Evolutionary conservation across 306 rosid species (phyloP), one percentile per base, ranked within the genome.

Genomic region (Myrica gale): DNA sequence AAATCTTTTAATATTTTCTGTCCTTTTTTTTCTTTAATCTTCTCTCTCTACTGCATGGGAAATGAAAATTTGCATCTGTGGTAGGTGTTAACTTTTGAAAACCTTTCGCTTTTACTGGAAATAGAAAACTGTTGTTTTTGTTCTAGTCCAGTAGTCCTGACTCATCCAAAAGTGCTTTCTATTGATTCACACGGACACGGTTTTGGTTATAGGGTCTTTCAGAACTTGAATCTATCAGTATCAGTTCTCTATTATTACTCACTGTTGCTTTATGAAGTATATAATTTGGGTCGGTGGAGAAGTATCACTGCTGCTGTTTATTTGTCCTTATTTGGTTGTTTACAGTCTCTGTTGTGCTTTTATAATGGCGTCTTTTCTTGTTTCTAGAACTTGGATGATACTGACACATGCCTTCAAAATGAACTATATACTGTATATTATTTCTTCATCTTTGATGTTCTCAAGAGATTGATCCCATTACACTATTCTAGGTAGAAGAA

Each of bases 351-450:
- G 4, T 67, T 55, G 50, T 54, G 41, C 39, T 66, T 32, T 44
- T 32, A 23, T 9, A 43, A 45, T 72, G n/a, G 15, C 39, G 78
- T 44, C 67, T 69, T 58, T 65, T 13, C 67, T 39, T 56, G 23
- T 37, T 41, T 44, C 43, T 13, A 45, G 51, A 47, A 69, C 26
- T 46, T 20, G 6, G 17, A 8, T 63, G 42, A 58, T 32, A 23
- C 73, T 67, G 15, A 39, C 55, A 42, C 53, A 44, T 68, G 48
- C 50, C 50, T 42, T 41, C 7, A 9, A 66, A 66, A 66, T 66
- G 50, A 17, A 42, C 4, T 66, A 7, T 66, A 12, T 66, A 48
- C 48, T 41, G 0, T 65, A 8, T 42, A 4, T 4, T 42, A 50
- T 51, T 39, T 48, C 39, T 37, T 52, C 23, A 51, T 26, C 37